phyloP scores from a whole-genome alignment of 495 filamentous ascomycete species.

The Tetracladium marchalianum region DNA sequence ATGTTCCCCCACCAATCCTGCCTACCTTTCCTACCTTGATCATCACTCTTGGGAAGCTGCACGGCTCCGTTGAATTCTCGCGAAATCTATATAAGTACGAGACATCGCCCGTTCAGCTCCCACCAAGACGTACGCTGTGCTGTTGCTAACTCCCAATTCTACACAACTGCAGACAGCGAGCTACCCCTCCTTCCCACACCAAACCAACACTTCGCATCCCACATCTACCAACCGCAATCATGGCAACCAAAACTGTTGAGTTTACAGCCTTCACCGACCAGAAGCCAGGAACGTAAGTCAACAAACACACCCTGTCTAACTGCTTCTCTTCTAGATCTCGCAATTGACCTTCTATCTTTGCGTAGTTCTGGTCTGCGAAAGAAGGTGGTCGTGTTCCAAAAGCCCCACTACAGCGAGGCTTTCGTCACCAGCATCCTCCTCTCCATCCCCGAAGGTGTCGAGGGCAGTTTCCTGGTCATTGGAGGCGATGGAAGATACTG shows the following conservation, averaged over 20 bases:
- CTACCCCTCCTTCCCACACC: not conserved
- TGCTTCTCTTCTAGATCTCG: conserved; percentile 22
- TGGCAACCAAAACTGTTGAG: conserved; percentile 60
- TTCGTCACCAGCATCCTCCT: conserved; percentile 89
- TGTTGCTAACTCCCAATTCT: too few species aligned
- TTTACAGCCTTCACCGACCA: conserved; percentile 82
- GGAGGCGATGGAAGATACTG: conserved; percentile 96
- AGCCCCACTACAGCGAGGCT: conserved; percentile 89
- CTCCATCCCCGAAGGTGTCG: conserved; percentile 88
- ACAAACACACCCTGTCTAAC: conserved; percentile 19
- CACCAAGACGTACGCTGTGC: too few species aligned
- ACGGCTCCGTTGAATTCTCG: not conserved
- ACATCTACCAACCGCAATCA: conserved; percentile 7
- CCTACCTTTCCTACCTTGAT: conserved; percentile 8
- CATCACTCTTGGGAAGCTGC: too few species aligned
- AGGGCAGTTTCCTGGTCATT: conserved; percentile 87
- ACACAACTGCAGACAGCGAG: too few species aligned
- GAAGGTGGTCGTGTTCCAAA: conserved; percentile 96
- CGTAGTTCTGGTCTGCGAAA: conserved; percentile 90
- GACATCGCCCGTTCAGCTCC: too few species aligned
- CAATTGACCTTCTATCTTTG: conserved; percentile 2
- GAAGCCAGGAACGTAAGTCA: conserved; percentile 95
- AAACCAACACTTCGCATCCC: conserved; percentile 1
- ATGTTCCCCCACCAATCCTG: not conserved
- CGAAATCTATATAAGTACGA: not conserved